Base-by-base conservation (phyloP, 1,139 yeast genomes). In the Saccharomyces uvarum region DNA sequence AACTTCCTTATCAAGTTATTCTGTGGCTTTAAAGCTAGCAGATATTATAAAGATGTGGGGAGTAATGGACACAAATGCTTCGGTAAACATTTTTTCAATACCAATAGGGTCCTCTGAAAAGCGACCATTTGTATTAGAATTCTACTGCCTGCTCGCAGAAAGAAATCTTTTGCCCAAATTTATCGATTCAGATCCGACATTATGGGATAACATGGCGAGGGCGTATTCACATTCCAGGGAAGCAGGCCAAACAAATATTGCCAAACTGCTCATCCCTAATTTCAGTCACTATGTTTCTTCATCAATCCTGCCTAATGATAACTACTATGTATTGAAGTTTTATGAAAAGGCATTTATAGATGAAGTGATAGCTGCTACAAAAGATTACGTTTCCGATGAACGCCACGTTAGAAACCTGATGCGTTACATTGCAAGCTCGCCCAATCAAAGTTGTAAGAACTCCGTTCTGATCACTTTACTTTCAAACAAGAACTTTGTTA, bases 361-460 rank as follows among this genome's bases (percentile, higher is more conserved):
- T n/a, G 16, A 24, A 29, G 27, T 48, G 9, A 21, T 48, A 6
- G 5, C 24, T 48, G 19, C 32, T 14, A 31, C 50, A 8, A n/a
- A 11, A 28, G 8, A 26, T 14, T 8, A 29, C 2, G 38, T 27
- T 21, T 48, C 26, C 11, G 24, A 28, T 16, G 50, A 48, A 29
- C 26, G 14, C 8, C 16, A 29, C 27, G 32, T 48, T 8, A 21
- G 6, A 16, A 48, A 26, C n/a, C n/a, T 51, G 6, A 48, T 51
- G 51, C 38, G 41, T 11, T 61, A 69, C 11, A 65, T 70, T 29
- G 55, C 60, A 2, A 60, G 58, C 16, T 63, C 73, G 3, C 50
- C 66, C 1, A 53, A 62, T 3, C 57, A 56, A 29, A 53, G 53
- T 52, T 63, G 38, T 46, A 63, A 47, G 63, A 65, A 52, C 64